Conservation (phyloP, 257 asterid genomes). For the Anisodus tanguticus region DNA sequence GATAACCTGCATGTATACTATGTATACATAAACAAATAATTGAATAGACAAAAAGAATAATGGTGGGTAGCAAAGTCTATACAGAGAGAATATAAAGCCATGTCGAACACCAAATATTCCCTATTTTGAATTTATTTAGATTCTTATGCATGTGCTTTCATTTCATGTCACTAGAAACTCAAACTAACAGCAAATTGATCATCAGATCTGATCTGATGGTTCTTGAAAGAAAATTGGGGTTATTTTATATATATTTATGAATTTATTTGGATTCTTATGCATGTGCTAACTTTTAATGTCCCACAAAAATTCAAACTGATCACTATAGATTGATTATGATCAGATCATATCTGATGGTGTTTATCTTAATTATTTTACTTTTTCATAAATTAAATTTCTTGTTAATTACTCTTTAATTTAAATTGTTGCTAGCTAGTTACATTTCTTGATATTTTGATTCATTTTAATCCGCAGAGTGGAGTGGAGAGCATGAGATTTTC, state of each 20-base stretch:
- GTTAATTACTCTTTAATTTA: background rate
- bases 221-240: background rate
- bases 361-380: background rate
- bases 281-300: background rate
- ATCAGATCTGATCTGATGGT: background rate
- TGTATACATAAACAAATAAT: background rate
- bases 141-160: background rate
- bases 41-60: constrained; percentile 4
- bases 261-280: background rate
- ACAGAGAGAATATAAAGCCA: background rate
- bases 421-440: background rate
- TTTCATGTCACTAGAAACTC: background rate
- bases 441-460: background rate
- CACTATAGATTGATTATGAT: background rate
- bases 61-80: background rate
- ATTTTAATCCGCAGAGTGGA: constrained; percentile 67
- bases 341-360: background rate
- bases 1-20: background rate
- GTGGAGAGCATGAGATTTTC: constrained; percentile 40
- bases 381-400: background rate
- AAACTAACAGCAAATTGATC: background rate
- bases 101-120: background rate
- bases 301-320: background rate
- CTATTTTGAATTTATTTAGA: background rate
- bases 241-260: background rate